A percentile compares a stretch with the other conserved stretches of the same genome.
Conservation (phyloP, 2,329 filamentous ascomycete genomes). For the Amauroascus niger region DNA sequence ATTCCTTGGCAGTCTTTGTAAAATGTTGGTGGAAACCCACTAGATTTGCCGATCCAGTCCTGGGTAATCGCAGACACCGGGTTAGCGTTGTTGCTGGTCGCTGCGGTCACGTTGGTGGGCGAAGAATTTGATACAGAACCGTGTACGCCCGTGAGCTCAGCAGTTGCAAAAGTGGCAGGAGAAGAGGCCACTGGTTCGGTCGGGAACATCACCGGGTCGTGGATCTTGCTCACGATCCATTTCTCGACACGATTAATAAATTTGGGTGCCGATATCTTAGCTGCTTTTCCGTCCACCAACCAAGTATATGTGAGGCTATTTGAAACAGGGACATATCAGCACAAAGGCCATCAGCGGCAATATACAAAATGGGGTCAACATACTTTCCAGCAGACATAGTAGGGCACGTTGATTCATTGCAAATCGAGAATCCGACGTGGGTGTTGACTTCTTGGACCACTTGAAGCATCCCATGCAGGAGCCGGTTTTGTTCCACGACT, state of each 20-base stretch:
- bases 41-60: conserved; percentile 80
- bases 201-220: conserved; percentile 81
- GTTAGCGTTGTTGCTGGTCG: conserved; percentile 28
- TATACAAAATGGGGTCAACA: conserved; percentile 34
- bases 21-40: conserved; percentile 86
- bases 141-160: conserved; percentile 42
- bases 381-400: conserved; percentile 91
- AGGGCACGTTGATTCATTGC: conserved; percentile 73
- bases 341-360: not conserved
- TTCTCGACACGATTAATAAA: conserved; percentile 95
- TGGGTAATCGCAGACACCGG: conserved; percentile 50
- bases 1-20: conserved; percentile 84
- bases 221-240: conserved; percentile 94
- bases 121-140: conserved; percentile 35
- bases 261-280: conserved; percentile 83
- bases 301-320: conserved; percentile 85
- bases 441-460: conserved; percentile 80
- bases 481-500: conserved; percentile 90
- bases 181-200: conserved; percentile 63
- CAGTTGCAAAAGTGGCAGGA: conserved; percentile 46
- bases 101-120: conserved; percentile 42
- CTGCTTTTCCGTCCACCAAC: conserved; percentile 80
- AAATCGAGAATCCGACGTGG: conserved; percentile 62
- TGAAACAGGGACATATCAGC: not conserved
- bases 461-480: conserved; percentile 79